Evolutionary conservation across 176 grass and related monocot genomes (phyloP), one percentile per base, ranked within the genome.

Genomic region (Panicum miliaceum): DNA sequence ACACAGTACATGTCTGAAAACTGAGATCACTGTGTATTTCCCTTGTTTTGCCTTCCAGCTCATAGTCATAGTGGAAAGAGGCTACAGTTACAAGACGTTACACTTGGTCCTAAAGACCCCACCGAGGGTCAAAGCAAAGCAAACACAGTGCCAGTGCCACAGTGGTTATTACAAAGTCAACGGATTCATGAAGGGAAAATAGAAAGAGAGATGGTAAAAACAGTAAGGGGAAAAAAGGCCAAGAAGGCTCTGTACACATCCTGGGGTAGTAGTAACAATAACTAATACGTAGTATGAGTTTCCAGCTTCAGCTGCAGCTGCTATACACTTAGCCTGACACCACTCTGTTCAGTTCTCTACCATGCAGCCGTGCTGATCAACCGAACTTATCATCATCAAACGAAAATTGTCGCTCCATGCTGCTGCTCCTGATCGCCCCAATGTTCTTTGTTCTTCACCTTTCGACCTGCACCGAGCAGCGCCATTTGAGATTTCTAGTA

Each of bases 241-340:
- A 48, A 38, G 29, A 37, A 16, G 27, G 64, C 46, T 26, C 79
- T 87, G 71, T 77, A 87, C 85, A 87, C 22, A 70, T 87, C 61
- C 36, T 48, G 16, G 61, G 12, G 45, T 15, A 12, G 54, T 41
- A 63, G 36, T 47, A 66, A 11, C 9, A 22, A 69, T 5, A 54
- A 54, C 8, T 58, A 59, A 57, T 8, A 57, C 53, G 41, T 54
- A 61, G 26, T 15, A 43, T 47, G 57, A 61, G 32, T 58, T 48
- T 79, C 59, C 67, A 75, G 73, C 67, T 69, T 66, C 26, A 86
- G 64, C 73, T 60, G 60, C 68, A 85, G 29, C 53, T 22, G 51
- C 84, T 86, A 12, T 86, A 78, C 88, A 83, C 67, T 75, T 83
- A 38, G 22, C 66, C 29, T 59, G 37, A 23, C 64, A 26, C 26